Evolutionary conservation across 257 asterid species (phyloP), one percentile per base, ranked within the genome.

Genomic region (Solanum rostratum): DNA sequence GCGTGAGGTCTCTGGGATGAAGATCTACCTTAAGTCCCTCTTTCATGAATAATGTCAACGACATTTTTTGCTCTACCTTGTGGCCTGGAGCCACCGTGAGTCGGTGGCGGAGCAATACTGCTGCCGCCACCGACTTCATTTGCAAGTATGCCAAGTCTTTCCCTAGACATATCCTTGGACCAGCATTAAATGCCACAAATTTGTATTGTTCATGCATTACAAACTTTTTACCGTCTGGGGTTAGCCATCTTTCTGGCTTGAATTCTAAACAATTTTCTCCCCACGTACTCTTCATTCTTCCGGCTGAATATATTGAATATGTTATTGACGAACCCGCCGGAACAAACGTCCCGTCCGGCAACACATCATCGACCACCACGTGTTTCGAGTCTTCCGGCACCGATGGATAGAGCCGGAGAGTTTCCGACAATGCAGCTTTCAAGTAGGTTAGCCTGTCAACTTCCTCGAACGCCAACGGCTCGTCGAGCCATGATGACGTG

Each of bases 381-480:
- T 93, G 95, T 87, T 95, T 95, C 2, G 98, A 94, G 60, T 95
- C 99, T 89, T 95, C 98, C 2, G 99, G 98, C 20, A 95, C 99
- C 0, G 99, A 94, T 7, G 99, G 99, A 88, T 95, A 95, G 80
- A 95, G 11, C 83, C 99, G 84, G 1, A 95, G 93, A 2, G 98
- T 93, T 85, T 95, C 99, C 1, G 99, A 92, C 54, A 95, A 69
- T 43, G 99, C 92, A 15, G 98, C 98, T 69, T 92, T 93, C 53
- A 95, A 55, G 81, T 95, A 95, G 2, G 92, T 90, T 91, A 95
- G 69, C 1, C 91, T 91, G 49, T 95, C 99, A 3, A 91, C 94
- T 62, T 95, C 99, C 1, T 95, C 99, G 52, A 94, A 95, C 0
- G 80, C 90, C 2, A 95, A 85, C 0, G 95, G 95, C 83, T 94